Evolutionary conservation across 2,329 filamentous ascomycete species (phyloP).

Genomic region (Penicillium sp.): DNA sequence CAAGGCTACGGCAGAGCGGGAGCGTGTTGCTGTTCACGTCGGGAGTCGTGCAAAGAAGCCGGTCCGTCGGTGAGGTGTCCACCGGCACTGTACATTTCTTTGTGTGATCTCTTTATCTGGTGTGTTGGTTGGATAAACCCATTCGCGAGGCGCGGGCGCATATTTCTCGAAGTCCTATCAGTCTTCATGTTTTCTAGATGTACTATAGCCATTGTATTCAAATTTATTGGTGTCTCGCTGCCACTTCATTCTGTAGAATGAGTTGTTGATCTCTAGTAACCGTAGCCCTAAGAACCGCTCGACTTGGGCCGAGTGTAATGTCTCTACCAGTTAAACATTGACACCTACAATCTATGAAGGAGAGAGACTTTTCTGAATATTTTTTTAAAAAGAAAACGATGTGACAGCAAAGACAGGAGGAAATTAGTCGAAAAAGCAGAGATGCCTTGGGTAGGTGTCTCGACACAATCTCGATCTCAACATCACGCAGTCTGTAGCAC

Average conservation of each 20-base stretch:
- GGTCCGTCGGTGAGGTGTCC: conserved; percentile 18
- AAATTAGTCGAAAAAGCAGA: neutral
- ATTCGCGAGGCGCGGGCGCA: conserved; percentile 37
- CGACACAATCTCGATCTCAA: neutral
- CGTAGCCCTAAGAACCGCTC: neutral
- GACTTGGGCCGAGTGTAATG: neutral
- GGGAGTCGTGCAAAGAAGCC: conserved; percentile 19
- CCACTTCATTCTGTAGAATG: neutral
- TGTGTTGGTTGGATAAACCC: conserved; percentile 23
- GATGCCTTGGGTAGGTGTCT: no score
- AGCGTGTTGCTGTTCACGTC: conserved; percentile 29
- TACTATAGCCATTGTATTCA: conserved; percentile 28
- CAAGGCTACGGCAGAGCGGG: conserved; percentile 23
- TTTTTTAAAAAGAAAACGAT: neutral
- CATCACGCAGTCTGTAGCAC: neutral
- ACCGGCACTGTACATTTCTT: conserved; percentile 19
- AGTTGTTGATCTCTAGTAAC: neutral
- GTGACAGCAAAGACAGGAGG: neutral
- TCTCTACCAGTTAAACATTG: neutral
- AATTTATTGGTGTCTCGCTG: conserved; percentile 21
- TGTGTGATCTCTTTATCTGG: conserved; percentile 21
- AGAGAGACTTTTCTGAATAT: neutral
- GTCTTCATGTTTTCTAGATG: conserved; percentile 26
- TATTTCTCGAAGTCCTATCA: conserved; percentile 26
- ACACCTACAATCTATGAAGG: neutral